These are phyloP conservation scores for Botryotinia globosa DNA, from an alignment of 2,329 filamentous ascomycete genomes.

Conservation along the genomic window DNA sequence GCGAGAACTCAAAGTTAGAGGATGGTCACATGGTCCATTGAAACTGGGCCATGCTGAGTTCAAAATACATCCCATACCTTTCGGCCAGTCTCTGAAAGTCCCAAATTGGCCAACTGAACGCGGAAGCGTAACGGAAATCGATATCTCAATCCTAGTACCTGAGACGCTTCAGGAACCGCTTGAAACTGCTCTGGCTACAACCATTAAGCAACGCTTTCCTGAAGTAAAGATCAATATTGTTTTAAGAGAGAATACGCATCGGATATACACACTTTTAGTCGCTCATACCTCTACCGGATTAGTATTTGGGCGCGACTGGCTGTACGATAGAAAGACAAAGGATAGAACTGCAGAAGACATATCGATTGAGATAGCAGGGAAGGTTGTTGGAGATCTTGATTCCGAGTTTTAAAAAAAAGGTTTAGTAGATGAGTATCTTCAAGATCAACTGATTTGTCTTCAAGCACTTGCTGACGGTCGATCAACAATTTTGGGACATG, in stretches of 20 bases:
- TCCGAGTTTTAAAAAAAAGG: constrained; percentile 47
- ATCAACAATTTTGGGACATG: constrained; percentile 39
- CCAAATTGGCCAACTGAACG: constrained; percentile 33
- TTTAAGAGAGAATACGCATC: constrained; percentile 50
- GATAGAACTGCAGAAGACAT: constrained; percentile 35
- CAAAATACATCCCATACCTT: constrained; percentile 43
- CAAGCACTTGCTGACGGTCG: constrained; percentile 55
- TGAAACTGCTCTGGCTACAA: constrained; percentile 41
- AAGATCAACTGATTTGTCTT: constrained; percentile 61
- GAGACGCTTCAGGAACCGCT: constrained; percentile 44
- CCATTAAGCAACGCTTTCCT: constrained; percentile 46
- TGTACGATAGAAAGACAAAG: constrained; percentile 43
- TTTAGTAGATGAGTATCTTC: constrained; percentile 54
- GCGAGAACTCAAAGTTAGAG: constrained; percentile 45
- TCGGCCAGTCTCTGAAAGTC: constrained; percentile 42
- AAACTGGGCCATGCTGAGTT: constrained; percentile 43
- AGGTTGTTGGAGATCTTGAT: constrained; percentile 47
- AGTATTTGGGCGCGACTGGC: constrained; percentile 50
- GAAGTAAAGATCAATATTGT: constrained; percentile 46
- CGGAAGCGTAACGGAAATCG: constrained; percentile 45
- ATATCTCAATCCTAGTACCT: constrained; percentile 53
- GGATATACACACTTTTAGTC: constrained; percentile 57
- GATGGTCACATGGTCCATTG: constrained; percentile 45
- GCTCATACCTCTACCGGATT: constrained; percentile 48
- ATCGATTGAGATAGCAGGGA: constrained; percentile 44